Evolutionary conservation across 2,329 filamentous ascomycete species (phyloP).

Genomic region (Neopestalotiopsis clavispora): DNA sequence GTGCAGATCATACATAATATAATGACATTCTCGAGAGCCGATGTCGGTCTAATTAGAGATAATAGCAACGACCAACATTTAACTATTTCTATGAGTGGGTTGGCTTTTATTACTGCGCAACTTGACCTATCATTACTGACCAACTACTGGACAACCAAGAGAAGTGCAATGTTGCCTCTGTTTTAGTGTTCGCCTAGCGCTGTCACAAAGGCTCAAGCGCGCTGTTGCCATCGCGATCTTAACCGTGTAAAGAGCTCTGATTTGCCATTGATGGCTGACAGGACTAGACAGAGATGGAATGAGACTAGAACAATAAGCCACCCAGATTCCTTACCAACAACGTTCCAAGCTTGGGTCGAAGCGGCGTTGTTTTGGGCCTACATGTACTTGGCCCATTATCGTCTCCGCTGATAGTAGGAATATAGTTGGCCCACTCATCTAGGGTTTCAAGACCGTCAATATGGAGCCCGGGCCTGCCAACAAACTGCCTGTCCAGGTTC

Average conservation of each 20-base stretch:
- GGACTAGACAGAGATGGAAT: not conserved
- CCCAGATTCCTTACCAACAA: not conserved
- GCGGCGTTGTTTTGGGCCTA: not conserved
- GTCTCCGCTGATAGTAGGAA: not conserved
- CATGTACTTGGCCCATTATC: too few relatives aligned
- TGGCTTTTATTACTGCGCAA: not conserved
- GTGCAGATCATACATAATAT: conserved; percentile 1
- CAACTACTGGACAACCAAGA: too few relatives aligned
- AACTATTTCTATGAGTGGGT: not conserved
- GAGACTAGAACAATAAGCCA: not conserved
- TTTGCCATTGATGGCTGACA: not conserved
- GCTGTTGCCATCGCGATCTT: not conserved
- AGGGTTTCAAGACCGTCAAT: not conserved
- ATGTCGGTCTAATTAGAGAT: not conserved
- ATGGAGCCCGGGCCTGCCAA: not conserved
- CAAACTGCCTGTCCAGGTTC: not conserved
- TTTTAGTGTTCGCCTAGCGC: not conserved
- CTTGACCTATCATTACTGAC: not conserved
- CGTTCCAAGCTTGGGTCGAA: not conserved
- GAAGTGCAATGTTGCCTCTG: not conserved
- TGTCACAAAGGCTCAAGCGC: not conserved
- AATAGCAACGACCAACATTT: not conserved
- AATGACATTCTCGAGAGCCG: not conserved
- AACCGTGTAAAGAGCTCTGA: not conserved
- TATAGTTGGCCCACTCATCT: conserved; percentile 2